Evolutionary conservation across 164 flowering plant species (phyloP), one percentile per base, ranked within the genome.

Genomic region (Magnolia sinica): DNA sequence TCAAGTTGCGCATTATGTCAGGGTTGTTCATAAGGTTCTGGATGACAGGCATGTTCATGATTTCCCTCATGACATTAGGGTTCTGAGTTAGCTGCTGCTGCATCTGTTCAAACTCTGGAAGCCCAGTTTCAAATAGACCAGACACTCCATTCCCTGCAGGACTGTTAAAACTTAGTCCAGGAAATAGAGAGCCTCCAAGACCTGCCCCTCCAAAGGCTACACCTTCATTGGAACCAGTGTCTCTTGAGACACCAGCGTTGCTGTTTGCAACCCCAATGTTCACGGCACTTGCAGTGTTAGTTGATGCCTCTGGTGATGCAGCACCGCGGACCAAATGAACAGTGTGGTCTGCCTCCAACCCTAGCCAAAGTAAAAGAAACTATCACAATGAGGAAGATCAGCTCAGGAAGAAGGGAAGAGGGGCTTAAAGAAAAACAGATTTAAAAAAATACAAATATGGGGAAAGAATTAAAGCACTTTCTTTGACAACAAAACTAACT

Each of bases 31-130:
- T 88, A 66, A 94, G 80, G 71, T 82, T 86, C 82, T 94, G 98
- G 70, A 94, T 85, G 24, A 87, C 94, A 67, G 98, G 98, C 86
- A 79, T 90, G 84, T 94, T 92, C 97, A 94, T 91, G 70, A 92
- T 90, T 45, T 94, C 98, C 76, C 97, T 88, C 92, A 91, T 89
- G 90, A 94, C 88, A 79, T 90, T 92, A 24, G 98, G 98, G 75
- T 94, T 92, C 81, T 91, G 96, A 71, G 91, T 84, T n/a, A 94
- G 79, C 71, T 91, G 97, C 78, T 92, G 95, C 81, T 94, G 97
- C 73, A 89, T 82, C 83, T 91, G 96, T 65, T 91, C 96, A 80
- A 94, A 82, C 73, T 92, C 95, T 1, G 97, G 97, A 79, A 94
- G 84, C 69, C 94, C 97, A 78, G 88, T 81, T 79, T 97, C 97